Evolutionary conservation across 441 rosid species (phyloP), one percentile per base, ranked within the genome.

Genomic region (Geranium incanum): DNA sequence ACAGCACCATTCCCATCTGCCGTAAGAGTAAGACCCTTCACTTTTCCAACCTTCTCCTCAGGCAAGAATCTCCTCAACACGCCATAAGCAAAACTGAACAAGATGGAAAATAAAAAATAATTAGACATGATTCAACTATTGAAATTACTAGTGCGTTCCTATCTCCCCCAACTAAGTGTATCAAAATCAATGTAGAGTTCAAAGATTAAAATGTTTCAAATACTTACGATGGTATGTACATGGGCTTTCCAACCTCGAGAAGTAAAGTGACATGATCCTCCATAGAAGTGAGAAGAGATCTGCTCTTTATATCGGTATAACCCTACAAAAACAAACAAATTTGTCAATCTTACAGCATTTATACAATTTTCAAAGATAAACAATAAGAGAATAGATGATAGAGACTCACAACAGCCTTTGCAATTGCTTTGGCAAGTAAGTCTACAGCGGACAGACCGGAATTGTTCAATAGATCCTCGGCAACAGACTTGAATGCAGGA

Each of bases 351-450:
- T 9, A 11, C 4, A 48, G 57, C n/a, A 48, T 11, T 3, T 9
- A 9, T 48, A 9, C 15, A 48, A 2, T 3, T 3, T 48, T 48
- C 57, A 48, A 48, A 48, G 3, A 9, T 3, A 48, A 0, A 3
- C 4, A 9, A 13, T 48, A 9, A 4, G 37, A 70, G 38, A 66
- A 36, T 2, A 39, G 43, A 7, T 39, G 57, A 48, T 13, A 9
- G 57, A 48, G 57, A 74, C 95, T 72, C 78, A 94, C 98, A 75
- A 87, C 83, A 15, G 91, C 83, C 78, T 88, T 88, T 39, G 98
- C 97, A 50, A 94, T 88, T 76, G 97, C 97, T 85, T 94, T 94
- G 21, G 97, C 85, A 60, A 94, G 95, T 75, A 91, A 79, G 62
- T 85, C 95, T 52, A 85, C 92, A 0, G 88, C 92, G 52, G 98